These are phyloP conservation scores for Diaporthe australafricana DNA, from an alignment of 2,329 filamentous ascomycete genomes.

Conservation along the genomic window DNA sequence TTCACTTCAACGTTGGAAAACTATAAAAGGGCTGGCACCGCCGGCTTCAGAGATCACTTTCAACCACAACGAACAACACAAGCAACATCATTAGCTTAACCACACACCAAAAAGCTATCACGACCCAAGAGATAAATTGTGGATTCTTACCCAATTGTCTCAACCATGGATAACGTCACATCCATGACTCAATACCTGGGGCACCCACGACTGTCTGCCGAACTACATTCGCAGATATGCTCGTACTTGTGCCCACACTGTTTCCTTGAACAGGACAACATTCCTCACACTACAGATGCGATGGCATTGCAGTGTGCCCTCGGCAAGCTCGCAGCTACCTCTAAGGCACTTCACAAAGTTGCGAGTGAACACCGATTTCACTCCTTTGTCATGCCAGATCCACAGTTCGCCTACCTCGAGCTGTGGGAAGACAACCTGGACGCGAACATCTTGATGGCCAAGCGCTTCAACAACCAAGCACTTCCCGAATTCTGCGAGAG, in stretches of 20 bases:
- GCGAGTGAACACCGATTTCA: not conserved
- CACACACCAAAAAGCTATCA: too few species aligned
- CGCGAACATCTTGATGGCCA: not conserved
- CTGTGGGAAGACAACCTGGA: not conserved
- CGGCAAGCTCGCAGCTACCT: not conserved
- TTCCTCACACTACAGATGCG: not conserved
- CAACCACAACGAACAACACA: too few species aligned
- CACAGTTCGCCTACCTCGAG: not conserved
- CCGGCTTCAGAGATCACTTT: too few species aligned
- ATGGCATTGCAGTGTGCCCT: not conserved
- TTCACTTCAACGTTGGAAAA: too few species aligned
- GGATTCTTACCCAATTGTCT: too few species aligned
- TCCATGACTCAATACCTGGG: not conserved
- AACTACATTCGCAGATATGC: not conserved
- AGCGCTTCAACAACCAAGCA: not conserved
- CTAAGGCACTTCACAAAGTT: not conserved
- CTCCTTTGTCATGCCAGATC: not conserved
- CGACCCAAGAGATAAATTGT: too few species aligned
- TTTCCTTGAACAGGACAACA: not conserved
- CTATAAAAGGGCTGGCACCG: too few species aligned
- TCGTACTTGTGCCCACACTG: not conserved
- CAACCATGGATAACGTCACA: too few species aligned
- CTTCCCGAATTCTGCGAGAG: not conserved
- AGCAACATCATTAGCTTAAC: too few species aligned
- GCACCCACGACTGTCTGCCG: not conserved